Conservation (phyloP, 208 protist genomes). For the Wallacemonas rigidus region DNA sequence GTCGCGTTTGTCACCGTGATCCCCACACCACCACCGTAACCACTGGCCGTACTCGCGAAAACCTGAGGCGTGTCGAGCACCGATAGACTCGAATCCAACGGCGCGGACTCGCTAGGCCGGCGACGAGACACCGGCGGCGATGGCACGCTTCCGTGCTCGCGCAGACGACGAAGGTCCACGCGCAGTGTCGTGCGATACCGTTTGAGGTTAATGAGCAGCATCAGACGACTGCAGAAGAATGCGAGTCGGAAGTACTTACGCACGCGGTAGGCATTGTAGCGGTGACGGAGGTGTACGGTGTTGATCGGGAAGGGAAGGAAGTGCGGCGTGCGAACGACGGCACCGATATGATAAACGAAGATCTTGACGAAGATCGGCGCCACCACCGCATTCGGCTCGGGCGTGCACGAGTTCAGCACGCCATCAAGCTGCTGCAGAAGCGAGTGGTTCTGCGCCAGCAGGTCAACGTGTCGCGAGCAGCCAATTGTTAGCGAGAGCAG, state of each 20-base stretch:
- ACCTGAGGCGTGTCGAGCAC: neutral
- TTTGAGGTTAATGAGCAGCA: conserved; percentile 57
- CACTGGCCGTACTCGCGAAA: too few relatives aligned
- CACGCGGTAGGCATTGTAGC: conserved; percentile 47
- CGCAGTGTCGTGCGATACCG: conserved; percentile 36
- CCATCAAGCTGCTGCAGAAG: conserved; percentile 68
- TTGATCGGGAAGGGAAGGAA: conserved; percentile 20
- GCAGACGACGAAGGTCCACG: conserved; percentile 6
- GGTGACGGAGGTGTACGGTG: conserved; percentile 41
- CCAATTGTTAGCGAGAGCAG: conserved; percentile 65
- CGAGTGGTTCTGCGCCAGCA: conserved; percentile 59
- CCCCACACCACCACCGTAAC: too few relatives aligned
- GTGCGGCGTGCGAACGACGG: conserved; percentile 32
- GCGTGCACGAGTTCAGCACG: conserved; percentile 43
- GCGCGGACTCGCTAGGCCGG: neutral
- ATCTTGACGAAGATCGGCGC: conserved; percentile 74
- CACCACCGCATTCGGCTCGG: conserved; percentile 46
- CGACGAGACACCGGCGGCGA: neutral
- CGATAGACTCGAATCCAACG: neutral
- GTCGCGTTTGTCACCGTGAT: too few relatives aligned
- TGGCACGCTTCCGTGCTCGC: neutral
- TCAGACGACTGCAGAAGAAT: conserved; percentile 64
- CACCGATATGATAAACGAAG: conserved; percentile 53
- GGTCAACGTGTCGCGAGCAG: conserved; percentile 42
- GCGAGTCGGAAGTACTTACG: conserved; percentile 47